Base-by-base conservation (phyloP, 495 filamentous ascomycete species). In the Penicillium paxilli region DNA sequence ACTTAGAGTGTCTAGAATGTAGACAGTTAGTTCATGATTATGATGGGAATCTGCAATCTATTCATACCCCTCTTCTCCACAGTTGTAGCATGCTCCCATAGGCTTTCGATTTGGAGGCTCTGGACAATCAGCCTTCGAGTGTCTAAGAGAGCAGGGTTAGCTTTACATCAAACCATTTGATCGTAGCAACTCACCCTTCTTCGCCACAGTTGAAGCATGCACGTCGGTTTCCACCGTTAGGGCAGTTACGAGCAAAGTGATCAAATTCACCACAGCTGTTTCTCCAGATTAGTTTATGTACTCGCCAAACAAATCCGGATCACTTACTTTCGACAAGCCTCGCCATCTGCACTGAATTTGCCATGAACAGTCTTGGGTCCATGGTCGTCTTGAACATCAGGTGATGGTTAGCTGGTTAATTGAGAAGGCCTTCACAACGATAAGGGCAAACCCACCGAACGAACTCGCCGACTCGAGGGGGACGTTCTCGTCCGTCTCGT, bases 161-260 rank as follows among this genome's bases (percentile, higher is more conserved):
- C 33, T n/a, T n/a, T n/a, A n/a, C n/a, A n/a, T n/a, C 33, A 8
- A 11, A 11, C 11, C 5, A 11, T 5, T 28, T 28, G 26, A 11
- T 5, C 11, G 26, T 28, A 5, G 11, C 5, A 23, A 25, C 41
- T 23, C n/a, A 25, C 41, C 20, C 20, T 44, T 44, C 41, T 20
- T 44, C 41, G 41, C 41, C 47, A 40, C 47, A 40, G 22, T 38
- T 40, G n/a, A 22, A 38, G 47, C 47, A 49, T 23, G 32, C 21
- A 20, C 1, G 22, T 32, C 40, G 19, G 40, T 9, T 14, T 21
- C 17, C 17, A 42, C 33, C 75, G 26, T 81, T 70, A 1, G 78
- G 75, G 57, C 84, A 87, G 21, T 85, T 76, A 26, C 82, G 80
- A 33, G 82, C 77, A 55, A 84, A 80, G 55, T 88, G 85, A 20